Conservation (phyloP, 2,329 filamentous ascomycete genomes). For the Metarhizium anisopliae region DNA sequence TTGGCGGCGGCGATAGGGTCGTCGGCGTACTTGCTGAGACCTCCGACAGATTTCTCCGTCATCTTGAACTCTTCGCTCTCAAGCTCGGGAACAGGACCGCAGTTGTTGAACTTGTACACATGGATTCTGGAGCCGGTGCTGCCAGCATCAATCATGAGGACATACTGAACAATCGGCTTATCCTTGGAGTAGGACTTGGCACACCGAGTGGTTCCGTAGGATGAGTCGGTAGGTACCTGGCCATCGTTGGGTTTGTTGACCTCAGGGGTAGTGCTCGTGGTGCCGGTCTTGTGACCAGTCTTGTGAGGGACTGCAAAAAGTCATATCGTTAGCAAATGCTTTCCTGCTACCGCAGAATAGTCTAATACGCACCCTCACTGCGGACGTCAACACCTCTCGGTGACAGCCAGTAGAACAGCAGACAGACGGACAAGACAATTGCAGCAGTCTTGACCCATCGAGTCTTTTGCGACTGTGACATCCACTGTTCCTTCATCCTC, state of each 20-base stretch:
- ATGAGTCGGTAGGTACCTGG: slow-evolving; percentile 49
- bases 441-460: slow-evolving; percentile 58
- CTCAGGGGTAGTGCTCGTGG: neutral
- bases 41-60: slow-evolving; percentile 80
- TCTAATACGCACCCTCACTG: slow-evolving; percentile 29
- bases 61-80: slow-evolving; percentile 90
- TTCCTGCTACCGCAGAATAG: neutral
- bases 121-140: slow-evolving; percentile 97
- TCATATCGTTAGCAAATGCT: neutral
- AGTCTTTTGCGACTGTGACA: slow-evolving; percentile 55
- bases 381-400: slow-evolving; percentile 48
- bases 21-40: slow-evolving; percentile 74
- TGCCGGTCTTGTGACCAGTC: slow-evolving; percentile 2
- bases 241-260: slow-evolving; percentile 24
- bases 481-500: slow-evolving; percentile 48
- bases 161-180: slow-evolving; percentile 94
- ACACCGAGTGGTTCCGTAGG: slow-evolving; percentile 65
- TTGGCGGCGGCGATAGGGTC: slow-evolving; percentile 83
- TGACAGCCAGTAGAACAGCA: slow-evolving; percentile 56
- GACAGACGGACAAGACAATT: slow-evolving; percentile 49
- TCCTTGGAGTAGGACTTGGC: slow-evolving; percentile 73
- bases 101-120: slow-evolving; percentile 99
- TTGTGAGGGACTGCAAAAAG: neutral
- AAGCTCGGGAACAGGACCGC: slow-evolving; percentile 86
- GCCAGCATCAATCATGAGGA: slow-evolving; percentile 96